phyloP scores from a whole-genome alignment of 805 yeast genomes.

The Candida multigemmis region DNA sequence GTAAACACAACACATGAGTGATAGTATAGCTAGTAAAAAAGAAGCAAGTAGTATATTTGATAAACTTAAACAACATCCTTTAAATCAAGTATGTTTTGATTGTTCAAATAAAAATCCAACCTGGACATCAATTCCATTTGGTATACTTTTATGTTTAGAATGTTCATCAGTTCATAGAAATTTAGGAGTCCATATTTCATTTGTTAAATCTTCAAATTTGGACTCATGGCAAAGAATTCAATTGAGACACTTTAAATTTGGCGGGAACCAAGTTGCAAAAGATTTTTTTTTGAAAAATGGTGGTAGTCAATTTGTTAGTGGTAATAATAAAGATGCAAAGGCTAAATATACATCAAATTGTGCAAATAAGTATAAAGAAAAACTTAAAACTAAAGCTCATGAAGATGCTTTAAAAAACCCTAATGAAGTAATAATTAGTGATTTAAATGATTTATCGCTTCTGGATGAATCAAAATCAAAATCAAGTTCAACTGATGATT shows the following conservation, averaged over 20 bases:
- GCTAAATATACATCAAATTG: slow-evolving; percentile 74
- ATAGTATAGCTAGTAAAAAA: slow-evolving; percentile 55
- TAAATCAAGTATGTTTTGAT: slow-evolving; percentile 86
- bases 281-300: slow-evolving; percentile 81
- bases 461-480: slow-evolving; percentile 23
- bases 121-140: slow-evolving; percentile 97
- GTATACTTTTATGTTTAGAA: slow-evolving; percentile 84
- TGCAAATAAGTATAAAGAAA: slow-evolving; percentile 76
- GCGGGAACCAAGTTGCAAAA: slow-evolving; percentile 83
- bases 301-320: slow-evolving; percentile 58
- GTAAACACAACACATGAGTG: slow-evolving; percentile 28
- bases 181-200: slow-evolving; percentile 91
- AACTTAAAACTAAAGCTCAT: slow-evolving; percentile 58
- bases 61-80: slow-evolving; percentile 52
- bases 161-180: slow-evolving; percentile 95
- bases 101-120: slow-evolving; percentile 93
- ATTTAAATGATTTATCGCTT: slow-evolving; percentile 18
- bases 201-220: slow-evolving; percentile 84
- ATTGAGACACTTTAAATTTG: slow-evolving; percentile 84
- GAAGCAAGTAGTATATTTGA: slow-evolving; percentile 60
- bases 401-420: slow-evolving; percentile 67
- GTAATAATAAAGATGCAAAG: slow-evolving; percentile 46
- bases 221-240: slow-evolving; percentile 94
- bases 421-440: slow-evolving; percentile 60
- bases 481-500: slow-evolving; percentile 61